Evolutionary conservation across 352 stramenopile species (phyloP).

Genomic region (Globisporangium cederbergense): DNA sequence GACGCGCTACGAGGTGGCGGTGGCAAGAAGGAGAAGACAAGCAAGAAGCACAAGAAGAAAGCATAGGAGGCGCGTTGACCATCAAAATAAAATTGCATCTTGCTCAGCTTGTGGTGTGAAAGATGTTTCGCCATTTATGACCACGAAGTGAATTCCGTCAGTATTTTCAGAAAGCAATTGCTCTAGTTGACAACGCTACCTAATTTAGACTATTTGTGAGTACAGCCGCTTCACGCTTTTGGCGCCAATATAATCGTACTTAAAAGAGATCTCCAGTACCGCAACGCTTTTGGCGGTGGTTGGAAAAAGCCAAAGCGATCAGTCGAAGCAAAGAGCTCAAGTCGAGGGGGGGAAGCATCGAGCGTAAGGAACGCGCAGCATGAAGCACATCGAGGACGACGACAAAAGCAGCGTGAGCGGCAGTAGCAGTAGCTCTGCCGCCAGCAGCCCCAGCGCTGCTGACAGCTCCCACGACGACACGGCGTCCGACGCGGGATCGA

Average conservation of each 20-base stretch:
- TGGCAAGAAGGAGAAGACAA: constrained; percentile 33
- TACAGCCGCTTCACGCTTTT: neutral
- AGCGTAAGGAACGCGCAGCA: neutral
- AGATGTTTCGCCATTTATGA: neutral
- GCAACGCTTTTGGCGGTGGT: neutral
- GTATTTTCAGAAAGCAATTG: neutral
- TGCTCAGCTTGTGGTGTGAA: neutral
- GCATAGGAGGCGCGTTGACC: constrained; percentile 4
- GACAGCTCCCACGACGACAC: constrained; percentile 17
- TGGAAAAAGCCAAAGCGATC: constrained; percentile 6
- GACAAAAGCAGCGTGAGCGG: constrained; percentile 28
- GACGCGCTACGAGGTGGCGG: constrained; percentile 42
- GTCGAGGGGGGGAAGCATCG: constrained; percentile 1
- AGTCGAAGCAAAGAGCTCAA: neutral
- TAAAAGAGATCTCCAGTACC: neutral
- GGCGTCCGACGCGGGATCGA: constrained; percentile 7
- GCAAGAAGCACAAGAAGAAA: constrained; percentile 34
- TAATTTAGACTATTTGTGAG: neutral
- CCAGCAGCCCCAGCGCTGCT: constrained; percentile 28
- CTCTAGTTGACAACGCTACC: neutral
- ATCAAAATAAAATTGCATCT: neutral
- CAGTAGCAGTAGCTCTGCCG: constrained; percentile 19
- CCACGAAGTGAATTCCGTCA: neutral
- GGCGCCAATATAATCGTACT: constrained; percentile 2
- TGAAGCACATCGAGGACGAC: constrained; percentile 28